Percentiles rank a stretch among this genome's conserved stretches.
Evolutionary conservation across 1,284 basidiomycete species (phyloP).

Genomic region (Cutaneotrichosporon curvatum): DNA sequence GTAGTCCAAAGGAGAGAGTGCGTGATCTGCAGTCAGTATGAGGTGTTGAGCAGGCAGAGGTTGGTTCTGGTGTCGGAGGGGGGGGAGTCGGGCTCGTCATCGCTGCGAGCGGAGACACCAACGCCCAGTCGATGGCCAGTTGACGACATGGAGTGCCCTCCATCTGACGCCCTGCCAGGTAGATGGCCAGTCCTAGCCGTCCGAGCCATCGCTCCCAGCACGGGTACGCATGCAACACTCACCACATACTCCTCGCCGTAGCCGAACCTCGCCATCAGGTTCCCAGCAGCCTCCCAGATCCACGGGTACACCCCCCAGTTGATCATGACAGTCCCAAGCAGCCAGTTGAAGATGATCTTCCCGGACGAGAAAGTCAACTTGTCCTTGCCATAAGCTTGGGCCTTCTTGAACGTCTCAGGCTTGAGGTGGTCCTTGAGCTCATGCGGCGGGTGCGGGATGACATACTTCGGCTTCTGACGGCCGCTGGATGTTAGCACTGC

Average conservation of each 20-base stretch:
- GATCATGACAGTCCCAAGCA: slow-evolving; percentile 63
- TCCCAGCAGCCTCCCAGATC: slow-evolving; percentile 55
- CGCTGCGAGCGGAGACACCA: no score
- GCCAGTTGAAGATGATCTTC: slow-evolving; percentile 64
- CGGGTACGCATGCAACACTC: no score
- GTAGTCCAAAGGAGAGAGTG: slow-evolving; percentile 76
- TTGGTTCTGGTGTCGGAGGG: no score
- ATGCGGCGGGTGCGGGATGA: slow-evolving; percentile 65
- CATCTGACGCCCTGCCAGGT: no score
- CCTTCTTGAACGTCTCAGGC: slow-evolving; percentile 71
- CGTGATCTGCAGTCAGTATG: slow-evolving; percentile 54
- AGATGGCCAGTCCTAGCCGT: no score
- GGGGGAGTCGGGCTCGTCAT: no score
- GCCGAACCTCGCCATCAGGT: slow-evolving; percentile 50
- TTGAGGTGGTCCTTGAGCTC: slow-evolving; percentile 68
- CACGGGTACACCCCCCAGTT: slow-evolving; percentile 70
- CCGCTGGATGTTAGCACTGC: slow-evolving; percentile 19
- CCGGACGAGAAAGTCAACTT: slow-evolving; percentile 80
- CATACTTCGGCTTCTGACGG: slow-evolving; percentile 79
- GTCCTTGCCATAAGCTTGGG: slow-evolving; percentile 83
- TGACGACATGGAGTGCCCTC: no score
- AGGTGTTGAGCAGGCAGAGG: slow-evolving; percentile 20
- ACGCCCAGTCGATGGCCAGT: no score
- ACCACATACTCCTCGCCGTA: slow-evolving; percentile 4
- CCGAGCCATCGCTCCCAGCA: no score